Conservation (phyloP, 2,329 filamentous ascomycete genomes). For the Nothomitra cinnamomea region DNA sequence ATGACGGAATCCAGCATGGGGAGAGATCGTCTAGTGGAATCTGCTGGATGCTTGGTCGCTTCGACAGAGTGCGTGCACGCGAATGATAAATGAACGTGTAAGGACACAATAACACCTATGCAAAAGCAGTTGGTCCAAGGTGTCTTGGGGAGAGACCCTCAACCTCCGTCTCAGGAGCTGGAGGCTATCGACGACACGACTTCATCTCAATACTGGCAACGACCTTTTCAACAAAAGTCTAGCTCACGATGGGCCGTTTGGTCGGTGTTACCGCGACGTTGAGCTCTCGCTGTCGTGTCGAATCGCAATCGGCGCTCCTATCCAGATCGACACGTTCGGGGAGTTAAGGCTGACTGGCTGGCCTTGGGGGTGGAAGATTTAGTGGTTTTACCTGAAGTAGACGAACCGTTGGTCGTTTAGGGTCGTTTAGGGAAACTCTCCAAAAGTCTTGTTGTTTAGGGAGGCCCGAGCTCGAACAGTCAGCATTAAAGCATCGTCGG, state of each 20-base stretch:
- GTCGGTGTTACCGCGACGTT: neutral
- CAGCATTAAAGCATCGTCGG: neutral
- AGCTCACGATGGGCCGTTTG: neutral
- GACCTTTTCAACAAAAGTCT: neutral
- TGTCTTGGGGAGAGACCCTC: neutral
- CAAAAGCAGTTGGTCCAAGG: neutral
- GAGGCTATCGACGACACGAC: constrained; percentile 3
- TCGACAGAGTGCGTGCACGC: neutral
- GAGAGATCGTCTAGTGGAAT: neutral
- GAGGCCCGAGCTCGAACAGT: neutral
- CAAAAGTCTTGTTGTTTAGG: constrained; percentile 1
- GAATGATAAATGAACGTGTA: neutral
- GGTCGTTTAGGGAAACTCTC: neutral
- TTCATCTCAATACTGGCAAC: neutral
- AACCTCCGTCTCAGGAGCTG: constrained; percentile 3
- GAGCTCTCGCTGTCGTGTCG: neutral
- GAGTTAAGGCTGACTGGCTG: neutral
- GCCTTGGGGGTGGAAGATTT: neutral
- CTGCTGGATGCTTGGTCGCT: neutral
- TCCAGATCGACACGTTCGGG: neutral
- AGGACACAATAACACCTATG: neutral
- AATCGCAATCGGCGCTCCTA: neutral
- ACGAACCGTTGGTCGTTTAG: neutral
- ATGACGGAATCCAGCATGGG: constrained; percentile 3
- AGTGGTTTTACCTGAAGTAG: neutral